Percentiles rank a stretch among this genome's conserved stretches.
Evolutionary conservation across 345 rosid genomes (phyloP).

Genomic region (Eucalyptus camaldulensis): DNA sequence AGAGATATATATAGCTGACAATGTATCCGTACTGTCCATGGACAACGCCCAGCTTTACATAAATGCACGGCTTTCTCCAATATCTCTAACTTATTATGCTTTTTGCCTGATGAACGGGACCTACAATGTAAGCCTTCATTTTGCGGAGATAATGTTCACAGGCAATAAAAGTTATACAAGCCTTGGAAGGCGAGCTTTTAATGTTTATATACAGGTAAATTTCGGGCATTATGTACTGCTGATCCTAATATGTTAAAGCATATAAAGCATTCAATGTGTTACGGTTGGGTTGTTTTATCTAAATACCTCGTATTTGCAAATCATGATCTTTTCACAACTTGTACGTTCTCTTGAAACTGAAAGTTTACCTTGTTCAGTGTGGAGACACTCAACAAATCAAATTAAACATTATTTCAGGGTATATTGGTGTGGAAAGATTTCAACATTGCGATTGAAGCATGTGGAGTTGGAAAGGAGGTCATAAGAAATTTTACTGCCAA

Average conservation of each 20-base stretch:
- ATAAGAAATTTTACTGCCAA: conserved; percentile 1
- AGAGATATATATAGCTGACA: background rate
- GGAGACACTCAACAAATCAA: no score
- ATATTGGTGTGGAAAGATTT: conserved; percentile 33
- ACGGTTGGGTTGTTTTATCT: background rate
- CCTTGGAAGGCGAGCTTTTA: conserved; percentile 15
- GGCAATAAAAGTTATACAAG: background rate
- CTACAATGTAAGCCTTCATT: conserved; percentile 52
- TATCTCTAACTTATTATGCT: conserved; percentile 34
- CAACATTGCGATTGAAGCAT: conserved; percentile 36
- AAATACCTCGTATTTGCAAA: background rate
- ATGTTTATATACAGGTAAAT: conserved; percentile 61
- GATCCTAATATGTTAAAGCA: background rate
- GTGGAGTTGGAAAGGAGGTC: conserved; percentile 22
- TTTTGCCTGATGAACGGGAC: conserved; percentile 24
- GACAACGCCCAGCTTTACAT: conserved; percentile 14
- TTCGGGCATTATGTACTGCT: background rate
- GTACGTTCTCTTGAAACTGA: background rate
- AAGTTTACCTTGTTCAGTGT: background rate
- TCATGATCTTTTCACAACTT: background rate
- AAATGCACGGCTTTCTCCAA: conserved; percentile 25
- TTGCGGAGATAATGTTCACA: conserved; percentile 48
- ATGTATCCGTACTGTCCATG: background rate
- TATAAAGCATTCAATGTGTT: background rate
- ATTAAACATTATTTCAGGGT: conserved; percentile 12